These are phyloP conservation scores for Teunomyces lycoperdinae DNA, from an alignment of 805 yeast genomes.

Conservation along the genomic window DNA sequence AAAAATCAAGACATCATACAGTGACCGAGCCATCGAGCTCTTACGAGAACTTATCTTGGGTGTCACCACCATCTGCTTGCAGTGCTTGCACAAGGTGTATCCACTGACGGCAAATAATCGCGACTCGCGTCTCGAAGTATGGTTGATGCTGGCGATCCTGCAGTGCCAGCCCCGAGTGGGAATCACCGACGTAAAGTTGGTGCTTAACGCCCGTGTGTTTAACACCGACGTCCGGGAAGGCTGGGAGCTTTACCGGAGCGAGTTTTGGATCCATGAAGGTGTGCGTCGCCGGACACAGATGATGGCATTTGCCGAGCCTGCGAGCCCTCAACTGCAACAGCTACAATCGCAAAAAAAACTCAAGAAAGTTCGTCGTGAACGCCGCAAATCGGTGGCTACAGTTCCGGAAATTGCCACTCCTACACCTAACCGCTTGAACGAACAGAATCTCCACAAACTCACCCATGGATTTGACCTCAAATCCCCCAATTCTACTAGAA, in stretches of 20 bases:
- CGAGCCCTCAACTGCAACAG: constrained; percentile 15
- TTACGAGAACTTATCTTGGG: constrained; percentile 35
- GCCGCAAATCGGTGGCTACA: not conserved
- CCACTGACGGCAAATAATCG: constrained; percentile 32
- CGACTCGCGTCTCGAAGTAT: constrained; percentile 34
- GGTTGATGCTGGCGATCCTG: constrained; percentile 40
- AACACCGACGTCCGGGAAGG: constrained; percentile 82
- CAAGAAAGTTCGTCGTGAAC: constrained; percentile 6
- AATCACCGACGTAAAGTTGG: constrained; percentile 69
- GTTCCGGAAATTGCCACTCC: constrained; percentile 3
- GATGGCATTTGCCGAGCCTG: constrained; percentile 24
- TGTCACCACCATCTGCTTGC: constrained; percentile 27
- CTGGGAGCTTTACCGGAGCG: constrained; percentile 92
- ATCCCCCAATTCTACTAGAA: not conserved
- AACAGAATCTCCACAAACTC: constrained; percentile 16
- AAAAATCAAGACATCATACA: constrained; percentile 45
- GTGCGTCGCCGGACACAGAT: constrained; percentile 49
- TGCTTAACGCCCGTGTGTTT: constrained; percentile 78
- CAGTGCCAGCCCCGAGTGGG: constrained; percentile 65
- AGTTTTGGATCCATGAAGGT: constrained; percentile 88
- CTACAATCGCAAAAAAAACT: constrained; percentile 28
- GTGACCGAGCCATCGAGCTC: constrained; percentile 32
- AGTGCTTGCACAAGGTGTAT: constrained; percentile 32
- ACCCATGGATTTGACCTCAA: constrained; percentile 3
- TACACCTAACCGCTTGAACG: constrained; percentile 15